Base-by-base conservation (phyloP, 495 filamentous ascomycete genomes). In the Daldinia caldariorum region DNA sequence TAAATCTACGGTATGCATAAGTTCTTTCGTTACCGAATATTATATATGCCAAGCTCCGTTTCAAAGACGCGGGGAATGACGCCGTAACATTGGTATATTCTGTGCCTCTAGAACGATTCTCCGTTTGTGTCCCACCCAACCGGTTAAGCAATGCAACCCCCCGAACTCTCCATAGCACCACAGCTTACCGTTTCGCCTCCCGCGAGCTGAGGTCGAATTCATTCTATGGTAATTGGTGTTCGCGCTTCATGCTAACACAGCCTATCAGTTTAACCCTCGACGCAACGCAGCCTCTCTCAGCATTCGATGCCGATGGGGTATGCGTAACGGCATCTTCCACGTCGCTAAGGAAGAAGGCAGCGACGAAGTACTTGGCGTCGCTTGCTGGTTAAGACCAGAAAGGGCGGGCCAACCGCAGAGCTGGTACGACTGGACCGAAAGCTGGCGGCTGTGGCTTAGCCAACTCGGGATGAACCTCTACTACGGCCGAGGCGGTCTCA, bases 401-500 rank as follows among this genome's bases (percentile, higher is more conserved):
- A 74, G 72, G 3, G 71, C 78, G 10, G 67, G 72, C n/a, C 66
- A 82, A 45, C 79, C 81, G 12, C 76, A 80, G 51, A 80, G 78
- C 50, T 90, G 88, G 85, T 70, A 78, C n/a, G 78, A 82, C 45
- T 89, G 84, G 83, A 70, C 82, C 5, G 85, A 88, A 49, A 79
- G 76, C 59, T 90, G 87, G 85, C 79, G 81, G 45, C 81, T 91
- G 54, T 90, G 87, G 74, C 67, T 86, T 47, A 79, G 81, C 31
- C 89, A 91, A 63, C 78, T 89, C 29, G 74, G 82, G 41, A 88
- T 86, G 82, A 91, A 90, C 70, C 77, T 89, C 41, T 81, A 79
- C 61, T 88, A 88, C 72, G 89, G 89, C 16, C 84, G 89, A 4
- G 89, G 89, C 20, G 89, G 89, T 0, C 78, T 91, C 31, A 87